Conservation (phyloP, 2,329 filamentous ascomycete species). For the Pyrenochaeta sp. region DNA sequence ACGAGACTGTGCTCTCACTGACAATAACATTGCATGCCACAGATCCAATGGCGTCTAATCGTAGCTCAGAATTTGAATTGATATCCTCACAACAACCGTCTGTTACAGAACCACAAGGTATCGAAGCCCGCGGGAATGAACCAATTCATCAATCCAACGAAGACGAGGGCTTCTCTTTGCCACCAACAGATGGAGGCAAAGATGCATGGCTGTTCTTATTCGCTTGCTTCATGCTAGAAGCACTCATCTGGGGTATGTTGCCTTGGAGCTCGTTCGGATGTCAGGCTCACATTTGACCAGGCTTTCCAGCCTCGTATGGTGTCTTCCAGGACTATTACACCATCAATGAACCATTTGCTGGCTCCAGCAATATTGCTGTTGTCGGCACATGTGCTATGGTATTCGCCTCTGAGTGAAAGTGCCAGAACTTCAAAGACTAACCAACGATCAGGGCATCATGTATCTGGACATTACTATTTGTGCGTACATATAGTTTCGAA, state of each 20-base stretch:
- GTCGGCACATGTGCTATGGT: conserved; percentile 48
- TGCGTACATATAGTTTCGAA: too few species aligned
- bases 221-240: conserved; percentile 61
- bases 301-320: conserved; percentile 41
- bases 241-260: conserved; percentile 53
- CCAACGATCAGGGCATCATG: conserved; percentile 52
- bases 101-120: conserved; percentile 14
- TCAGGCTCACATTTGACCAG: conserved; percentile 15
- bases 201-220: conserved; percentile 41
- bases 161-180: conserved; percentile 33
- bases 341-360: conserved; percentile 39
- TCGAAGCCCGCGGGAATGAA: conserved; percentile 22
- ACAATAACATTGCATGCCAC: background rate
- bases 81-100: conserved; percentile 15
- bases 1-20: background rate
- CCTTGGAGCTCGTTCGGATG: background rate
- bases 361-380: conserved; percentile 41
- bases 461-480: conserved; percentile 56
- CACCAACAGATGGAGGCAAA: conserved; percentile 40
- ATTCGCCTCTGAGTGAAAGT: background rate
- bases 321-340: conserved; percentile 47
- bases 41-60: conserved; percentile 24
- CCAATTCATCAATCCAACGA: conserved; percentile 20
- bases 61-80: conserved; percentile 22
- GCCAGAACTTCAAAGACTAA: background rate